phyloP scores from a whole-genome alignment of 1,284 basidiomycete species.

The Cryptococcus sp. region DNA sequence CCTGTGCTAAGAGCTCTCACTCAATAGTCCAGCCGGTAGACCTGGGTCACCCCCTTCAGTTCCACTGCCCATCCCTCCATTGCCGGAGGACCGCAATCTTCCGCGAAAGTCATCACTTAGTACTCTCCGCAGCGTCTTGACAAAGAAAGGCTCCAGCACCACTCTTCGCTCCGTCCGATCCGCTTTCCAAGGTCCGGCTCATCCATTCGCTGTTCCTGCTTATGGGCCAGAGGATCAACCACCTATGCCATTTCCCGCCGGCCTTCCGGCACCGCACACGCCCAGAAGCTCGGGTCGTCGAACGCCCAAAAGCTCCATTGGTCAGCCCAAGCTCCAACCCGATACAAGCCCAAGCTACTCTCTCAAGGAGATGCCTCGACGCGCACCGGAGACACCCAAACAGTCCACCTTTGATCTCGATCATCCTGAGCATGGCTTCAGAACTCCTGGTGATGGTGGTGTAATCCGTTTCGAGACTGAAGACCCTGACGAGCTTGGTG shows the following conservation, averaged over 20 bases:
- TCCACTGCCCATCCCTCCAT: slow-evolving; percentile 11
- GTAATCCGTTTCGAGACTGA: slow-evolving; percentile 12
- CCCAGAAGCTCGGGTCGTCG: slow-evolving; percentile 14
- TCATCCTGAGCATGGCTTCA: not conserved
- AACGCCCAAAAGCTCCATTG: slow-evolving; percentile 31
- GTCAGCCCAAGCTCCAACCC: slow-evolving; percentile 21
- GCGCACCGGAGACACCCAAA: slow-evolving; percentile 30
- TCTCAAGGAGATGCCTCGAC: slow-evolving; percentile 24
- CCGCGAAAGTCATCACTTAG: slow-evolving; percentile 29
- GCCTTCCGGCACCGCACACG: slow-evolving; percentile 10
- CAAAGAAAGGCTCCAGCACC: slow-evolving; percentile 28
- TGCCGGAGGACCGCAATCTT: slow-evolving; percentile 11
- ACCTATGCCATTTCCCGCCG: slow-evolving; percentile 14
- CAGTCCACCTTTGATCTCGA: slow-evolving; percentile 4
- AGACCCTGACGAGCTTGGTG: not conserved
- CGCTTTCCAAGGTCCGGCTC: slow-evolving; percentile 8
- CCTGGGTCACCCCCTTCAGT: not conserved
- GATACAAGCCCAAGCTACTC: slow-evolving; percentile 20
- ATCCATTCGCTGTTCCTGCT: slow-evolving; percentile 11
- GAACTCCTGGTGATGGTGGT: not conserved
- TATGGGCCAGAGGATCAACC: slow-evolving; percentile 15
- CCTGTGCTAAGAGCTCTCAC: not conserved
- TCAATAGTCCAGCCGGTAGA: too few species aligned
- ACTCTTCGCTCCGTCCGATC: slow-evolving; percentile 27
- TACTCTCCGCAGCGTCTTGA: slow-evolving; percentile 26